Evolutionary conservation across 306 rosid species (phyloP), one percentile per base, ranked within the genome.

Genomic region (Acacia acuminata): DNA sequence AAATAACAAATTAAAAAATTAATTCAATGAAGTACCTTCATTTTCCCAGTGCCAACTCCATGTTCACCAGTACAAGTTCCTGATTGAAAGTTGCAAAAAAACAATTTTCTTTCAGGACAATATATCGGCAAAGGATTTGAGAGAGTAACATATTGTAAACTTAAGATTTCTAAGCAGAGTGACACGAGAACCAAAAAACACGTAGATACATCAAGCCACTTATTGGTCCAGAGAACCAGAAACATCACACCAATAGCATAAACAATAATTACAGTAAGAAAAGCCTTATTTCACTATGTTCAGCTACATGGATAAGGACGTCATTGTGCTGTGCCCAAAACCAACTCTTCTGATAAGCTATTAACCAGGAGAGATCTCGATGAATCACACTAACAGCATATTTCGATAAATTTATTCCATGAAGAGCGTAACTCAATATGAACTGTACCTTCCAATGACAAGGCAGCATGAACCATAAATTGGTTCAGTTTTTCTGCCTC

Each of bases 41-140:
- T 86, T 88, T 95, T 95, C 79, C 99, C 99, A 1, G 98, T 95
- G 75, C 99, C 98, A 68, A 93, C 98, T 56, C 99, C 99, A 79
- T 95, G 99, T 79, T 95, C 99, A 11, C 99, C 99, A 0, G 98
- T 92, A 82, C 99, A 95, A 20, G 98, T 95, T 87, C 99, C 97
- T 95, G 89, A 74, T 78, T 63, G 50, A 82, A 82, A 75, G 79
- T 84, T 61, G 81, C 74, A 58, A 43, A 78, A n/a, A 66, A 4
- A 58, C 27, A 77, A 68, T 73, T 80, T 87, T 68, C 50, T 79
- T 60, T 88, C 53, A 88, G 76, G 84, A 74, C 71, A 22, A 73
- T 30, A 47, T 16, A 67, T 71, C 16, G n/a, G 45, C 17, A 15
- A 66, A 73, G 76, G 66, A 36, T 27, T 63, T 8, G 45, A 30